Percentiles rank a stretch among this genome's conserved stretches.
Conservation (phyloP, 1,284 basidiomycete species). For the Gomphus sp. region DNA sequence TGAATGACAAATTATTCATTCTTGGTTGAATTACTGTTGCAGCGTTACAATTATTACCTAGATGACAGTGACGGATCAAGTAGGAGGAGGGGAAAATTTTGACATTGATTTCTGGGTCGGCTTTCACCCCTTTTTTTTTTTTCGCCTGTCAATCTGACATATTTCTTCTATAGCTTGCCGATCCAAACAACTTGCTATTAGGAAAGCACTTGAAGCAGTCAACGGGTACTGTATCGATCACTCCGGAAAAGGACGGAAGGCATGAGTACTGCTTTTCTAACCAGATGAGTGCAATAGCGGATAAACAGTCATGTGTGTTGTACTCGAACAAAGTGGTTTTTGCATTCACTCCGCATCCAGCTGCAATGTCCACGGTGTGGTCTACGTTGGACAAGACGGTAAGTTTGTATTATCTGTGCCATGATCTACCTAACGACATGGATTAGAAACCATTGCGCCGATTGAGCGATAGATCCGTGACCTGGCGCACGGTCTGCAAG, state of each 20-base stretch:
- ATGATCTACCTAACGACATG: slow-evolving; percentile 9
- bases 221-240: slow-evolving; percentile 85
- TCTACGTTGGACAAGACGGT: too few relatives aligned
- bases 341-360: background rate
- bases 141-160: background rate
- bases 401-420: too few relatives aligned
- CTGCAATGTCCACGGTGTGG: too few relatives aligned
- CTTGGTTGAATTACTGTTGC: too few relatives aligned
- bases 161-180: slow-evolving; percentile 49
- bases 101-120: slow-evolving; percentile 94
- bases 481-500: slow-evolving; percentile 30
- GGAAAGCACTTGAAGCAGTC: slow-evolving; percentile 80
- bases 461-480: slow-evolving; percentile 93
- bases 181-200: slow-evolving; percentile 62
- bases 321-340: background rate
- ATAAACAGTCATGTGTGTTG: slow-evolving; percentile 80
- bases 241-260: slow-evolving; percentile 78
- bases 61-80: slow-evolving; percentile 99
- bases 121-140: background rate
- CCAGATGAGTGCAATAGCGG: slow-evolving; percentile 89
- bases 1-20: slow-evolving; percentile 77
- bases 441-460: slow-evolving; percentile 73
- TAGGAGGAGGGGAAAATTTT: slow-evolving; percentile 91
- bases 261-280: slow-evolving; percentile 99
- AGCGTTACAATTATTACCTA: slow-evolving; percentile 22